Evolutionary conservation across 768 basidiomycete species (phyloP).

Genomic region (Tylopilus sp.): DNA sequence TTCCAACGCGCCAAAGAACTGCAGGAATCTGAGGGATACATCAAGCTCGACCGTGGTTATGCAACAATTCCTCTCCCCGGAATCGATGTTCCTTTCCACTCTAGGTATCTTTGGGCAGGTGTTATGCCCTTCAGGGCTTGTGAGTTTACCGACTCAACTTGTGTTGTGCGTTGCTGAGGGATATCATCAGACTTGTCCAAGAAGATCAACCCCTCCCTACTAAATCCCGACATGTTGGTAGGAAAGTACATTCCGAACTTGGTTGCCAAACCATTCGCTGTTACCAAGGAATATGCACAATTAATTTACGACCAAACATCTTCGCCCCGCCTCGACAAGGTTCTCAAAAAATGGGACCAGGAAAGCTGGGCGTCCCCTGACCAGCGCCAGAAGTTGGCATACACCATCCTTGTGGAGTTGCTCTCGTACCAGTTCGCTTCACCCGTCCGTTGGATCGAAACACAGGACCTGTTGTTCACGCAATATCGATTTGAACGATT

Average conservation of each 20-base stretch:
- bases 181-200: constrained; percentile 76
- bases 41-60: constrained; percentile 94
- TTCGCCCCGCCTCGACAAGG: constrained; percentile 91
- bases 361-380: constrained; percentile 80
- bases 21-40: constrained; percentile 79
- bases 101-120: constrained; percentile 97
- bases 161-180: not conserved
- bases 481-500: constrained; percentile 87
- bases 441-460: constrained; percentile 99
- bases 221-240: constrained; percentile 93
- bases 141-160: constrained; percentile 39
- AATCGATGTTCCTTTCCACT: constrained; percentile 99
- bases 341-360: constrained; percentile 91
- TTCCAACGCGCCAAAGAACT: constrained; percentile 72
- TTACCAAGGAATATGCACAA: constrained; percentile 85
- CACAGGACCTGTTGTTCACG: constrained; percentile 91
- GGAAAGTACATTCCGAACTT: constrained; percentile 98
- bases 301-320: constrained; percentile 95
- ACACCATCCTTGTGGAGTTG: constrained; percentile 94
- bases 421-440: constrained; percentile 98
- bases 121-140: constrained; percentile 97
- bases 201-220: constrained; percentile 89
- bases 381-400: constrained; percentile 91
- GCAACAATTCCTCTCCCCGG: constrained; percentile 94
- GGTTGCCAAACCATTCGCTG: constrained; percentile 82